phyloP scores from a whole-genome alignment of 306 rosid species.

The Acacia crassicarpa region DNA sequence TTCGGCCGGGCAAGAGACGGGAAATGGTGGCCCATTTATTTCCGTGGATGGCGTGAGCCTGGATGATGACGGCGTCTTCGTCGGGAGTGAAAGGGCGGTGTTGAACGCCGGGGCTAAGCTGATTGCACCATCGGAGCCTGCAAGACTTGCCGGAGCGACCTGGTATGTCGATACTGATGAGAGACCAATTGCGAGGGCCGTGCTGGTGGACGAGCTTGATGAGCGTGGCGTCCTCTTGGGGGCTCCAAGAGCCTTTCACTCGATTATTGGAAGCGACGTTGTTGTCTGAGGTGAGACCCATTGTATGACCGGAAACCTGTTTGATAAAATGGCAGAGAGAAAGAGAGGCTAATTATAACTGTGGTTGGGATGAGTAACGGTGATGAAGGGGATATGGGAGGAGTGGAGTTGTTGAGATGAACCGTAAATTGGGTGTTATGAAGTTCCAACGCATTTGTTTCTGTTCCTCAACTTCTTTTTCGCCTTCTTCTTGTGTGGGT shows the following conservation, averaged over 20 bases:
- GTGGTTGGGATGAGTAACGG: neutral
- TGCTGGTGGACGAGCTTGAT: slow-evolving; percentile 55
- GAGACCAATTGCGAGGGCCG: slow-evolving; percentile 81
- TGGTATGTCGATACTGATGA: slow-evolving; percentile 66
- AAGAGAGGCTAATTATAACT: neutral
- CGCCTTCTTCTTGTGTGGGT: neutral
- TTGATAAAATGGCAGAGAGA: slow-evolving; percentile 11
- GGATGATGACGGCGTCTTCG: slow-evolving; percentile 63
- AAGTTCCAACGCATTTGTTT: slow-evolving; percentile 36
- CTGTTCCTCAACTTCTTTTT: slow-evolving; percentile 25
- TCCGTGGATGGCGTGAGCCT: slow-evolving; percentile 72
- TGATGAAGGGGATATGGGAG: neutral
- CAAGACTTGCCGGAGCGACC: slow-evolving; percentile 93
- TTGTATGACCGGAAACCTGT: neutral
- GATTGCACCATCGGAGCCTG: slow-evolving; percentile 89
- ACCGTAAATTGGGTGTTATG: slow-evolving; percentile 53
- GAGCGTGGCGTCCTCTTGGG: slow-evolving; percentile 70
- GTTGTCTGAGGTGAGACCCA: neutral
- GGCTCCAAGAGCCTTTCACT: slow-evolving; percentile 85
- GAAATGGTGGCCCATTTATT: slow-evolving; percentile 98
- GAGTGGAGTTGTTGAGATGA: slow-evolving; percentile 54
- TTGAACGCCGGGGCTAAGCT: slow-evolving; percentile 87
- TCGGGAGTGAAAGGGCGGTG: slow-evolving; percentile 73
- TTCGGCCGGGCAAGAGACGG: slow-evolving; percentile 77
- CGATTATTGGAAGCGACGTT: slow-evolving; percentile 39